phyloP scores from a whole-genome alignment of 176 grass and related monocot species.

The Juncus inflexus region DNA sequence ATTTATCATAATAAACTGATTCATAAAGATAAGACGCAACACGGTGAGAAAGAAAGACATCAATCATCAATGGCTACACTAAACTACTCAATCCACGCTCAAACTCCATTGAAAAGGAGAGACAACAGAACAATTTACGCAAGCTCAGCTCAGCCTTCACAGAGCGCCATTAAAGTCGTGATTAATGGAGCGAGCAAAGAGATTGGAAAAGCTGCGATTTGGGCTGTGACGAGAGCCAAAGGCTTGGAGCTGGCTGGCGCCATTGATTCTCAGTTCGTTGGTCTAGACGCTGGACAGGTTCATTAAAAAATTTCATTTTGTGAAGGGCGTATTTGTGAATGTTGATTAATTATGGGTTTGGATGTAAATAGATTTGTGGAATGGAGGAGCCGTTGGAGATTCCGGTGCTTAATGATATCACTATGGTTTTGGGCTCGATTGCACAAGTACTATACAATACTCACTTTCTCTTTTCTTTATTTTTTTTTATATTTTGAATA shows the following conservation, averaged over 20 bases:
- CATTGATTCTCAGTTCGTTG: conserved; percentile 48
- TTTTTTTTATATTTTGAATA: conserved; percentile 6
- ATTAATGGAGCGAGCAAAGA: conserved; percentile 68
- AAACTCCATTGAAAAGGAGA: conserved; percentile 8
- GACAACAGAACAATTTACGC: conserved; percentile 22
- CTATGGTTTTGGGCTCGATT: conserved; percentile 92
- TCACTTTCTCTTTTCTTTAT: background rate
- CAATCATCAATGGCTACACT: conserved; percentile 30
- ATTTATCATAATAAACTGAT: background rate
- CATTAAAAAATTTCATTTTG: background rate
- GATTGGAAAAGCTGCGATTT: conserved; percentile 55
- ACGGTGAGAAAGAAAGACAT: background rate
- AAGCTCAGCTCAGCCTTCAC: conserved; percentile 38
- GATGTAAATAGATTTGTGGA: conserved; percentile 41
- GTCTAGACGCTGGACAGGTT: conserved; percentile 77
- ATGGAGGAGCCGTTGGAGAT: conserved; percentile 91
- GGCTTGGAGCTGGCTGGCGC: conserved; percentile 78
- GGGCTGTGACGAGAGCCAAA: conserved; percentile 60
- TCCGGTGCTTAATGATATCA: conserved; percentile 79
- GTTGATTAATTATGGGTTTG: background rate
- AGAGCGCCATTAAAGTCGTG: conserved; percentile 77
- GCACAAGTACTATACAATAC: conserved; percentile 26
- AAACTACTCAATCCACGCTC: conserved; percentile 24
- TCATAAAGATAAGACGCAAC: background rate
- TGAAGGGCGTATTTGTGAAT: background rate